These are phyloP conservation scores for Colletotrichum endophyticum DNA, from an alignment of 2,329 filamentous ascomycete genomes.

Conservation along the genomic window DNA sequence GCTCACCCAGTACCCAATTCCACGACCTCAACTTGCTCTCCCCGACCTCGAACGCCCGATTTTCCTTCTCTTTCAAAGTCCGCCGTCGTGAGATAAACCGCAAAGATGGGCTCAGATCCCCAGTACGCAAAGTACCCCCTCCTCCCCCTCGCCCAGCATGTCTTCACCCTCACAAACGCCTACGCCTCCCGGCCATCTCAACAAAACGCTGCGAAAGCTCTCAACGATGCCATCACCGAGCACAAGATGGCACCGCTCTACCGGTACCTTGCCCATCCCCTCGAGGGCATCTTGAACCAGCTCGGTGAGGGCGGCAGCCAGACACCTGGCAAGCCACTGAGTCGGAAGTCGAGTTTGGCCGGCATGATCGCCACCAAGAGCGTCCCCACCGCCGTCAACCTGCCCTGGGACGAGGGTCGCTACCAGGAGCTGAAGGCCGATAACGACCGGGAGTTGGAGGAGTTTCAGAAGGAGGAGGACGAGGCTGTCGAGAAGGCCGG, in stretches of 20 bases:
- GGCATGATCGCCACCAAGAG: conserved; percentile 79
- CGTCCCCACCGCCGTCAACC: conserved; percentile 65
- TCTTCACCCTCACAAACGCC: conserved; percentile 86
- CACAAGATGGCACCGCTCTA: conserved; percentile 90
- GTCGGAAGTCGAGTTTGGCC: conserved; percentile 72
- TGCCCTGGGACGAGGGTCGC: conserved; percentile 90
- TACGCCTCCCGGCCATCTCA: conserved; percentile 70
- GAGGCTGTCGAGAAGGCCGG: conserved; percentile 96
- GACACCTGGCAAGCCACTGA: conserved; percentile 59
- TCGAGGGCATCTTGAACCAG: conserved; percentile 81
- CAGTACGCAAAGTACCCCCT: conserved; percentile 87
- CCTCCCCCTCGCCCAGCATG: conserved; percentile 81
- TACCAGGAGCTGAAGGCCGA: conserved; percentile 80
- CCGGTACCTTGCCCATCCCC: conserved; percentile 81
- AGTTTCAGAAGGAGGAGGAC: conserved; percentile 84
- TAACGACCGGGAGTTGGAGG: conserved; percentile 79
- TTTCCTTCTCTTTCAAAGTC: neutral
- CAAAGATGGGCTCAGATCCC: conserved; percentile 74
- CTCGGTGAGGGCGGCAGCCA: conserved; percentile 66
- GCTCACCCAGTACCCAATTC: neutral
- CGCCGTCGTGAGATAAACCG: neutral
- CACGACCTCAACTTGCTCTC: neutral
- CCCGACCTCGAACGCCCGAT: neutral
- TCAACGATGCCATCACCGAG: conserved; percentile 83
- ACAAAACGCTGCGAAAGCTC: conserved; percentile 72